Evolutionary conservation across 1,139 yeast species (phyloP), one percentile per base, ranked within the genome.

Genomic region (Hyphopichia khmerensis): DNA sequence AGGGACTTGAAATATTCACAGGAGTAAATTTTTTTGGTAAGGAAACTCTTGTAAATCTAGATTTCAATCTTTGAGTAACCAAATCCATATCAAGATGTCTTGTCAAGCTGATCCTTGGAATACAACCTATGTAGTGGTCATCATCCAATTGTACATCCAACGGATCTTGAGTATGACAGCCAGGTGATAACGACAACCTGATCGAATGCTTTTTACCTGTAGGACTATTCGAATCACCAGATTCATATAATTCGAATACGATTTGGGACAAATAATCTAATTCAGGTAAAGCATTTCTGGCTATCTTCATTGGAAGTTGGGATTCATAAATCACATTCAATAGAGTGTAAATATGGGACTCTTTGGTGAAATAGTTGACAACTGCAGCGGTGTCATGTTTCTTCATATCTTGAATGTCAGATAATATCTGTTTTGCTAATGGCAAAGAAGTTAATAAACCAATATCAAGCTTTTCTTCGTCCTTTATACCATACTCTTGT

Each of bases 111-210:
- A 90, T 80, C 55, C 93, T 80, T 33, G 97, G 96, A 52, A 93
- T 95, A 58, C 97, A 93, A 15, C 96, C 93, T 51, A 95, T 93
- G 65, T 95, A 93, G 64, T 95, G 99, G 62, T 90, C 93, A 40
- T 90, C 95, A 64, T 95, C 99, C 38, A 95, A 74, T 64, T 93
- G 96, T 36, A 95, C 96, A 66, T 95, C 99, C 49, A 95, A 74
- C 15, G 99, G 99, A 64, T 93, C 96, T 57, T 90, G 96, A 0
- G 98, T 90, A 64, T 95, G 97, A 64, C 99, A 95, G 29, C 99
- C 99, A 0, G 99, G 98, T 2, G 97, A 87, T 52, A 95, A 75
- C 15, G 95, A 84, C 48, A 95, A 75, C 55, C 98, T 78, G 41
- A 95, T 84, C 1, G 96, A 84, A 60, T 90, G 96, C 53, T 87